These are phyloP conservation scores for Penicillium sp. DNA, from an alignment of 2,329 filamentous ascomycete species.

Conservation along the genomic window DNA sequence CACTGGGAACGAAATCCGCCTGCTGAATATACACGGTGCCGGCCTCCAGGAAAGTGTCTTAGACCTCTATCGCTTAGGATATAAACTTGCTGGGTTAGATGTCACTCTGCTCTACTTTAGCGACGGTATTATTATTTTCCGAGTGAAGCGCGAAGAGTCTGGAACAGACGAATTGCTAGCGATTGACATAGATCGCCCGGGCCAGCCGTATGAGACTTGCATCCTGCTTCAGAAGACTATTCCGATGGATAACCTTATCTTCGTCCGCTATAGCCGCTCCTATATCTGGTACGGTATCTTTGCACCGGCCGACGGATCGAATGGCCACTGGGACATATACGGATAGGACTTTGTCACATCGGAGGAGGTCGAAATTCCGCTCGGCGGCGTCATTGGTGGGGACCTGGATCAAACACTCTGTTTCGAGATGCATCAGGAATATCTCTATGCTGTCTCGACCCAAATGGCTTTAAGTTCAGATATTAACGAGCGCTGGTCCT, in stretches of 20 bases:
- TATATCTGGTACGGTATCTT: constrained; percentile 68
- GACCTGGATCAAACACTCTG: constrained; percentile 67
- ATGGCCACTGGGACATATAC: constrained; percentile 62
- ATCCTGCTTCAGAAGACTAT: constrained; percentile 46
- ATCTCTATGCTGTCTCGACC: constrained; percentile 70
- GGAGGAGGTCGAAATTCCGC: constrained; percentile 35
- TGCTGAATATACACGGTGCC: constrained; percentile 58
- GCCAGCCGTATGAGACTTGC: constrained; percentile 26
- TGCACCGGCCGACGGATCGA: constrained; percentile 52
- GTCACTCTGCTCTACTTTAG: constrained; percentile 59
- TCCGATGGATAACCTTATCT: constrained; percentile 55
- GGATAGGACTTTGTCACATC: constrained; percentile 49
- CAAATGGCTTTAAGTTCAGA: constrained; percentile 61
- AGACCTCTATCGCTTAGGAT: constrained; percentile 43
- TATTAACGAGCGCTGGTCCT: constrained; percentile 63
- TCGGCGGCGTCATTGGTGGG: constrained; percentile 13
- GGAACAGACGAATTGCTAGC: constrained; percentile 55
- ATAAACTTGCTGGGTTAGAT: constrained; percentile 27
- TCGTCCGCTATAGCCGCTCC: constrained; percentile 62
- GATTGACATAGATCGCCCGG: constrained; percentile 41
- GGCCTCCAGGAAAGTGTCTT: constrained; percentile 55
- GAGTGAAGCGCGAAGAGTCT: constrained; percentile 48
- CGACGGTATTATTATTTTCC: constrained; percentile 56
- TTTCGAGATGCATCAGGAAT: constrained; percentile 65
- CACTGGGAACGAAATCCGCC: constrained; percentile 51